A percentile compares a stretch with the other conserved stretches of the same genome.
phyloP scores from a whole-genome alignment of 2,329 filamentous ascomycete species.

The Talaromyces sp. region DNA sequence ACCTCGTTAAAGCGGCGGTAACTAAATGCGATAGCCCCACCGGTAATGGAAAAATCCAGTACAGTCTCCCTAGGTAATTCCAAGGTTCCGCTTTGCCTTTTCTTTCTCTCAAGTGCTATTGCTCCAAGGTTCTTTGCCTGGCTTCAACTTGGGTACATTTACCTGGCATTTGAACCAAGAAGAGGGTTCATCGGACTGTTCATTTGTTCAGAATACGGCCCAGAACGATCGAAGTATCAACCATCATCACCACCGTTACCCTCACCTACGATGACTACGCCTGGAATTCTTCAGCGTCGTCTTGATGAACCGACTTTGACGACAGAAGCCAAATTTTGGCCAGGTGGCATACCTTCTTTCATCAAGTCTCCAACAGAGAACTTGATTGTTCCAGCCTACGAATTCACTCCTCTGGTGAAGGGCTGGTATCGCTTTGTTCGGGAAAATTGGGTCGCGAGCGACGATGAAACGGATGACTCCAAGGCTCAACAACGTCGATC shows the following conservation, averaged over 20 bases:
- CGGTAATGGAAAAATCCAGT: not conserved
- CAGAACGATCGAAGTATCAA: too few species aligned
- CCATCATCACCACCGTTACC: too few species aligned
- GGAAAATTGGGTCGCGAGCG: constrained; percentile 1
- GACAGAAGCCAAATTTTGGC: not conserved
- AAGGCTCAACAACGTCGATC: constrained; percentile 1
- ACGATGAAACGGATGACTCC: constrained; percentile 1
- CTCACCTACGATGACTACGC: not conserved
- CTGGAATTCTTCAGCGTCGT: constrained; percentile 3
- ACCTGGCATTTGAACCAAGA: too few species aligned
- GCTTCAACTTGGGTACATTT: too few species aligned
- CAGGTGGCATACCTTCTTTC: constrained; percentile 2
- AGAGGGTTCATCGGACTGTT: too few species aligned
- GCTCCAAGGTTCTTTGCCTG: too few species aligned
- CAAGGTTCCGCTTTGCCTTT: too few species aligned
- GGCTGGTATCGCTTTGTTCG: constrained; percentile 2
- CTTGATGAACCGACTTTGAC: constrained; percentile 19
- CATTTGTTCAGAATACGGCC: too few species aligned
- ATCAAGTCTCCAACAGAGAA: not conserved
- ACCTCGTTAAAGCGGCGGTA: constrained; percentile 19
- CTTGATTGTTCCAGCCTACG: not conserved
- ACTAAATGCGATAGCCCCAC: constrained; percentile 17
- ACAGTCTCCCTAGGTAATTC: not conserved
- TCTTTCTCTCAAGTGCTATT: too few species aligned
- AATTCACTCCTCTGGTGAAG: not conserved